A percentile compares a stretch with the other conserved stretches of the same genome.
Conservation (phyloP, 345 rosid species). For the Litchi chinensis region DNA sequence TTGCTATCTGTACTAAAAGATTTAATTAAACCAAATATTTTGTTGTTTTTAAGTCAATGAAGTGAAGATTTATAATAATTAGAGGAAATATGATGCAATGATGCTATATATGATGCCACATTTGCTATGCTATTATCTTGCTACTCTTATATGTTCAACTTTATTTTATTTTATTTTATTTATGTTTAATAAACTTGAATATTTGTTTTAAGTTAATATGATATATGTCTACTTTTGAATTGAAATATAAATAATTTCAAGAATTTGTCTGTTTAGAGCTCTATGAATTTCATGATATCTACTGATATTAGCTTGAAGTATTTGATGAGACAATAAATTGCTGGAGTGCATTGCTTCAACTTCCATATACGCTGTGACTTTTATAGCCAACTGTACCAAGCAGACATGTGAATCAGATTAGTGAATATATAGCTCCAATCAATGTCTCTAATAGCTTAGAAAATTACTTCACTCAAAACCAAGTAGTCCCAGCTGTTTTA, state of each 20-base stretch:
- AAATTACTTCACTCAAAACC: neutral
- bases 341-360: neutral
- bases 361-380: too few species aligned
- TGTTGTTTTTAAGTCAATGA: too few species aligned
- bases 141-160: neutral
- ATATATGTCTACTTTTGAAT: neutral
- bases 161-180: neutral
- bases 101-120: neutral
- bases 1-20: slow-evolving; percentile 4
- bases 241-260: neutral
- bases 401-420: too few species aligned
- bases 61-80: too few species aligned
- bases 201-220: neutral
- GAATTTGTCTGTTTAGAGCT: neutral
- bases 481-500: neutral
- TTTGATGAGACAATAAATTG: neutral
- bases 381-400: too few species aligned
- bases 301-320: neutral
- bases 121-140: neutral
- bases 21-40: too few species aligned
- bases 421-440: neutral
- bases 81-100: neutral
- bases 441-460: neutral
- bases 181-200: neutral
- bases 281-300: neutral